Percentiles rank a stretch among this genome's conserved stretches.
phyloP scores from a whole-genome alignment of 208 protist genomes.

The Acanthamoeba divionensis region DNA sequence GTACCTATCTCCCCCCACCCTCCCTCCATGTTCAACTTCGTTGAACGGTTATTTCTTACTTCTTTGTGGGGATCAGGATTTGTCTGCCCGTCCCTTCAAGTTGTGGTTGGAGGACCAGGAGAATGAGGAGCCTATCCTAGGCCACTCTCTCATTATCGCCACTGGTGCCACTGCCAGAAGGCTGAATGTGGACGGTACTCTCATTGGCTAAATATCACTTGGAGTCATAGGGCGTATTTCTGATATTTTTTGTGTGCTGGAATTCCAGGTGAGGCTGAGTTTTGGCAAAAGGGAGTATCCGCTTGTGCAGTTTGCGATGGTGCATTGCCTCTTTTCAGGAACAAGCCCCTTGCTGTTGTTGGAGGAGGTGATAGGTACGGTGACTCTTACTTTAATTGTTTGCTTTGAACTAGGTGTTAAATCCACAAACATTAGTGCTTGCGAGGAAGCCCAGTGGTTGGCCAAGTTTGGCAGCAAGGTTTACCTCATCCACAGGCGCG shows the following conservation, averaged over 20 bases:
- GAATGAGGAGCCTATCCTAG: conserved; percentile 11
- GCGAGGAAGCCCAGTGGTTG: not conserved
- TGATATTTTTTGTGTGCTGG: not conserved
- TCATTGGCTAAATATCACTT: not conserved
- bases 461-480: conserved; percentile 69
- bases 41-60: not conserved
- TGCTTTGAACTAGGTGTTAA: not conserved
- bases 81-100: conserved; percentile 66
- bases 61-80: conserved; percentile 48
- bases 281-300: conserved; percentile 77
- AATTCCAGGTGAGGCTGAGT: conserved; percentile 67
- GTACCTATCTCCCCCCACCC: not conserved
- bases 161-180: conserved; percentile 78
- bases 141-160: conserved; percentile 78
- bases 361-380: conserved; percentile 1
- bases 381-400: not conserved
- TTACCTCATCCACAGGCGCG: conserved; percentile 79
- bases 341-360: conserved; percentile 72
- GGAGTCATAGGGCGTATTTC: not conserved
- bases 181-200: conserved; percentile 41
- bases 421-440: not conserved
- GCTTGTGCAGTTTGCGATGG: conserved; percentile 85
- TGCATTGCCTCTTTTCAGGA: conserved; percentile 76
- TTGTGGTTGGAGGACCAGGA: conserved; percentile 55
- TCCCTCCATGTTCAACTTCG: not conserved